These are phyloP conservation scores for Clarkia xantiana DNA, from an alignment of 345 rosid genomes.

Conservation along the genomic window DNA sequence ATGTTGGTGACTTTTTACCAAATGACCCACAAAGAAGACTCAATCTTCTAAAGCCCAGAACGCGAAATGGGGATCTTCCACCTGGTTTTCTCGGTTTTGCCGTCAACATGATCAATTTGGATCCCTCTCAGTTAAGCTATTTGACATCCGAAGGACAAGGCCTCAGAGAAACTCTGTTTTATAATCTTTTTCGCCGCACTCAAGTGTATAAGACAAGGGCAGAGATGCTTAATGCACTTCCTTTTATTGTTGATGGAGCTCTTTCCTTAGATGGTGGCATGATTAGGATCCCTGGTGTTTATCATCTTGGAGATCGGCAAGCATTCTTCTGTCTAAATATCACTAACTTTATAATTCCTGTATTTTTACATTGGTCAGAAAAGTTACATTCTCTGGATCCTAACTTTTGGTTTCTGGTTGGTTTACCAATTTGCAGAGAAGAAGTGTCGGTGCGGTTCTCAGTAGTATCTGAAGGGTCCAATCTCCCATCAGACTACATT, in stretches of 20 bases:
- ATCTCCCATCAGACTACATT: conserved; percentile 15
- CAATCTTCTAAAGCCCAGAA: conserved; percentile 63
- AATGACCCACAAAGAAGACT: conserved; percentile 86
- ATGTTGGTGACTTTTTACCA: conserved; percentile 46
- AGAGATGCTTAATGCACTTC: conserved; percentile 60
- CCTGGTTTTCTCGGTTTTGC: conserved; percentile 86
- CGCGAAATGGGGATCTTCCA: conserved; percentile 61
- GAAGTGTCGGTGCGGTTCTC: conserved; percentile 56
- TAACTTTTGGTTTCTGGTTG: neutral
- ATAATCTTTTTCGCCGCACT: conserved; percentile 50
- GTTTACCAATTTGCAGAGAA: conserved; percentile 23
- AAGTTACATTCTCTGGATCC: no score
- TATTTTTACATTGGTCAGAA: no score
- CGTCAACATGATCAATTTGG: conserved; percentile 72
- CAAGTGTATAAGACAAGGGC: conserved; percentile 72
- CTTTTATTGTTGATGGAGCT: conserved; percentile 78
- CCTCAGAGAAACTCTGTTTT: conserved; percentile 88
- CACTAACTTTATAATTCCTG: no score
- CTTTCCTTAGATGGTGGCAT: conserved; percentile 91
- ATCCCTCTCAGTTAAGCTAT: conserved; percentile 33
- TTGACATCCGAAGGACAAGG: conserved; percentile 56
- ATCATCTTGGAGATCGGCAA: conserved; percentile 55
- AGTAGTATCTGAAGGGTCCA: conserved; percentile 16
- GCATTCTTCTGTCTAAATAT: conserved; percentile 1
- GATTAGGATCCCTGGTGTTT: conserved; percentile 49